phyloP scores from a whole-genome alignment of 1,284 basidiomycete species.

The Microbotryum violaceum region DNA sequence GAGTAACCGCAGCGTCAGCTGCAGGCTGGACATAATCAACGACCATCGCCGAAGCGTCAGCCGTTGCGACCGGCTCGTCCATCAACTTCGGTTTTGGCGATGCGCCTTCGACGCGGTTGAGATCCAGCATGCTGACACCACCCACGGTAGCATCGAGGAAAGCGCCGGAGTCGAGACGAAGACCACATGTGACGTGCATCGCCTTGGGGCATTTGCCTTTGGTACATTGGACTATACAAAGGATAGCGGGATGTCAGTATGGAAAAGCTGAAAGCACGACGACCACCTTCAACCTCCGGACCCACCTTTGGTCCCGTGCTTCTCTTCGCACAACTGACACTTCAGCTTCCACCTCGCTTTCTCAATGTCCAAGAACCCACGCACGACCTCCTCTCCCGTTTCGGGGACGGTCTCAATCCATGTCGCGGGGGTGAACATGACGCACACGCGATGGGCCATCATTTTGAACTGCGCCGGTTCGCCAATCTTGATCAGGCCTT shows the following conservation, averaged over 20 bases:
- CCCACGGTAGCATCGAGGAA: constrained; percentile 54
- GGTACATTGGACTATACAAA: constrained; percentile 36
- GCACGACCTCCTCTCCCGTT: constrained; percentile 51
- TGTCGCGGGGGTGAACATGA: constrained; percentile 30
- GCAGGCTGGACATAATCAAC: not conserved
- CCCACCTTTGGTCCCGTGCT: constrained; percentile 64
- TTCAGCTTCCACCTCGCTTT: constrained; percentile 90
- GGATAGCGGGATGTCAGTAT: not conserved
- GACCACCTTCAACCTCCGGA: no score
- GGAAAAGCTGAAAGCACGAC: not conserved
- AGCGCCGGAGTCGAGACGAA: constrained; percentile 51
- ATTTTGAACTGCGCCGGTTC: constrained; percentile 16
- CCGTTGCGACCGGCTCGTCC: constrained; percentile 34
- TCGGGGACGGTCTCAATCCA: constrained; percentile 32
- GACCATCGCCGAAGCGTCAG: not conserved
- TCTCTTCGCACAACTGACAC: constrained; percentile 72
- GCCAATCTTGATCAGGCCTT: constrained; percentile 32
- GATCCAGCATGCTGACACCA: constrained; percentile 16
- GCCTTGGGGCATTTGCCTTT: constrained; percentile 59
- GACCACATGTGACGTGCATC: constrained; percentile 86
- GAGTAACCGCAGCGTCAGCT: not conserved
- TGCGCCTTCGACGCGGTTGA: not conserved
- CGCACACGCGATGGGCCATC: constrained; percentile 21
- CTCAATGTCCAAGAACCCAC: constrained; percentile 73
- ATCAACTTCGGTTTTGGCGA: constrained; percentile 48